These are phyloP conservation scores for Diaporthe batatas DNA, from an alignment of 2,329 filamentous ascomycete species.

Conservation along the genomic window DNA sequence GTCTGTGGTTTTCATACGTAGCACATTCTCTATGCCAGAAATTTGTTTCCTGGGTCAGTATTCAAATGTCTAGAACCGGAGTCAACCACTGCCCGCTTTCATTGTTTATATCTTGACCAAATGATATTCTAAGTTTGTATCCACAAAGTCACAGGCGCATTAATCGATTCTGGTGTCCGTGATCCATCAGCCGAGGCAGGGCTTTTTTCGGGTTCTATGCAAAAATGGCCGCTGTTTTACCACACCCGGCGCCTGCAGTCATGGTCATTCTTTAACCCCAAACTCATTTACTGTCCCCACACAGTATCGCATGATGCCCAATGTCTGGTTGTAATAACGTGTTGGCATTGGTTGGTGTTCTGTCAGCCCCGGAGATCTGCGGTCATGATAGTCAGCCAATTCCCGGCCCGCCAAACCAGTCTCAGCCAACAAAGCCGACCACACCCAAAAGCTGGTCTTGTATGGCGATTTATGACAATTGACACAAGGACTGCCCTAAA, in stretches of 20 bases:
- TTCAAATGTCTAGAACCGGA: not conserved
- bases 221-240: not conserved
- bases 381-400: constrained; percentile 13
- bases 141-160: too few relatives aligned
- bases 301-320: too few relatives aligned
- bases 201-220: not conserved
- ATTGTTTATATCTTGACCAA: too few relatives aligned
- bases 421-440: too few relatives aligned
- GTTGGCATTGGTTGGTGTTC: not conserved
- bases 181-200: not conserved
- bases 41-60: not conserved
- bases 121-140: not conserved
- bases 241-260: not conserved
- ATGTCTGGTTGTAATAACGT: not conserved
- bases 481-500: not conserved
- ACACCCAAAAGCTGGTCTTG: not conserved
- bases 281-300: too few relatives aligned
- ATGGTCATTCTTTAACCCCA: not conserved
- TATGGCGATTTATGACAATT: not conserved
- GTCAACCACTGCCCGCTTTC: not conserved
- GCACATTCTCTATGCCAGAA: not conserved
- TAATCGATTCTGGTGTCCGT: too few relatives aligned
- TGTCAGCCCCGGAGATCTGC: not conserved
- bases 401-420: not conserved
- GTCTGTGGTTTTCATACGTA: not conserved